Base-by-base conservation (phyloP, 352 stramenopile genomes). In the Pythium angustatum region DNA sequence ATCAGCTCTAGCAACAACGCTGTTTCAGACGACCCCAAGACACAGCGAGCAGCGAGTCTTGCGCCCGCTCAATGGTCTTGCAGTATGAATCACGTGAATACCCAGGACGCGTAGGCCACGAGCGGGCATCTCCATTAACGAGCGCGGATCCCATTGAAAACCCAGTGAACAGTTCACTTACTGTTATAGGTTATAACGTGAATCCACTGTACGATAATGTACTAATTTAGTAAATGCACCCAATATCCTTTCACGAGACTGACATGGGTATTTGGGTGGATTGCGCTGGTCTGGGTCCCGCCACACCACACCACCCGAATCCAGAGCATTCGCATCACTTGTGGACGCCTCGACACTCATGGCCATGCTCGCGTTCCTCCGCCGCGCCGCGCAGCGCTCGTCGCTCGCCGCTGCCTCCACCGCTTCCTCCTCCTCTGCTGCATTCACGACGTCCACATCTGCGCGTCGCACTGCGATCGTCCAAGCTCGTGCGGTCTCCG, bases 331-430 rank as follows among this genome's bases (percentile, higher is more conserved):
- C 15, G 2, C 10, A 44, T 19, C 8, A 26, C 4, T 45, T 21
- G 8, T 38, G 33, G 33, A 47, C 5, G 36, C 33, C 8, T 1
- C 27, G 43, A 11, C 17, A 33, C 53, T 2, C 11, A 79, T 79
- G 68, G 66, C 73, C 26, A 64, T 80, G 58, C 52, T 66, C 47
- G 50, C 41, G 28, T 61, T 78, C 67, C 45, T 73, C 40, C 73
- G 73, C 64, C 73, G 69, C 58, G 71, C 59, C 14, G 53, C 70
- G 44, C 69, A 77, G 72, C 60, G 61, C 41, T 56, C 52, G 17
- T 47, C 58, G 24, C 53, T 33, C 38, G 40, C 56, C 34, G 30
- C 59, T 5, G 17, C 58, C 26, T 27, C 62, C 38, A 27, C 53
- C 26, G 4, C 24, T n/a, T 45, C 33, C 27, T 34, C 45, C 12